Percentiles rank a stretch among this genome's conserved stretches.
Evolutionary conservation across 805 yeast species (phyloP).

Genomic region (Pichia deserticola): DNA sequence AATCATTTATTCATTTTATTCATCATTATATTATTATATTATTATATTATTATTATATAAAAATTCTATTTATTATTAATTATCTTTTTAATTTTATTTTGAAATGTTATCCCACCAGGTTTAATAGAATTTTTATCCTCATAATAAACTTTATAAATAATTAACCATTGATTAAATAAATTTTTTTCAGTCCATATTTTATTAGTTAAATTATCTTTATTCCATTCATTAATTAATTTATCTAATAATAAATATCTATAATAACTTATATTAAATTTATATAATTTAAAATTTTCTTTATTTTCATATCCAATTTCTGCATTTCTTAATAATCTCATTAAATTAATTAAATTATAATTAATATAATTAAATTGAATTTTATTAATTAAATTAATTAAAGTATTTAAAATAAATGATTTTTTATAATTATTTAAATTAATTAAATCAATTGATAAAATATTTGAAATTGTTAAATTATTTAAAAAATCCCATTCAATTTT

Average conservation of each 20-base stretch:
- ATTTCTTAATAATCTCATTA: constrained; percentile 4
- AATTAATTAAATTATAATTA: neutral
- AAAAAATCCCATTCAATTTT: constrained; percentile 2
- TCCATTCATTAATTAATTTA: constrained; percentile 3
- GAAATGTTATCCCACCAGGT: constrained; percentile 3
- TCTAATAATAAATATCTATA: constrained; percentile 3
- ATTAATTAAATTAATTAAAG: neutral
- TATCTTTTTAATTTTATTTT: neutral
- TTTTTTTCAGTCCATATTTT: constrained; percentile 3
- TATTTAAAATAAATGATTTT: neutral
- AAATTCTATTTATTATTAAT: neutral
- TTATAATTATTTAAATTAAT: no score
- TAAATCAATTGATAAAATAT: neutral
- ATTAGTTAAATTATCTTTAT: neutral
- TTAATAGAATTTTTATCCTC: neutral
- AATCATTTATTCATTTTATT: constrained; percentile 3
- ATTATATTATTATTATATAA: neutral
- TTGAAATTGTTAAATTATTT: neutral
- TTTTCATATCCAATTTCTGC: constrained; percentile 7
- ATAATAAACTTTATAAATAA: constrained; percentile 9
- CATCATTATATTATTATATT: neutral
- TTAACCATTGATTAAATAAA: constrained; percentile 5
- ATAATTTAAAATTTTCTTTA: neutral
- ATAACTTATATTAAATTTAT: neutral
- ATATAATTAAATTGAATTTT: neutral